A percentile compares a stretch with the other conserved stretches of the same genome.
Evolutionary conservation across 371 early-diverging fungal genomes (phyloP).

Genomic region (Mortierella sp.): DNA sequence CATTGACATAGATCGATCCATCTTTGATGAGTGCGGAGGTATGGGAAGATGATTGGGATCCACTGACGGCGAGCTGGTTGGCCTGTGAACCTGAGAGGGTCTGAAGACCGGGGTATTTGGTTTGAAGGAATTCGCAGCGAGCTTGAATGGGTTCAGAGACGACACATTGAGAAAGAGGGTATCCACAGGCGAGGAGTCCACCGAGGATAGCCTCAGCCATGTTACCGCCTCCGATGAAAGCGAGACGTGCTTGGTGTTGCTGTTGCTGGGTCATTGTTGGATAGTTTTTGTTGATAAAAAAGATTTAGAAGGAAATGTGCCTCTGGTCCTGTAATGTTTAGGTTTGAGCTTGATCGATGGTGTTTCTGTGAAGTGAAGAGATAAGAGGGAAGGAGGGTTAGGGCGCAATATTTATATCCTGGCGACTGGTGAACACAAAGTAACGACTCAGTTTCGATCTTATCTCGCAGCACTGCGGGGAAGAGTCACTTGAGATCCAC

Average conservation of each 20-base stretch:
- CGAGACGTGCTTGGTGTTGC: conserved; percentile 58
- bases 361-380: too few relatives aligned
- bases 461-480: neutral
- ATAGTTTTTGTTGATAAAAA: neutral
- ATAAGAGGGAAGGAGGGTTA: too few relatives aligned
- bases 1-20: conserved; percentile 38
- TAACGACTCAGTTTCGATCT: neutral
- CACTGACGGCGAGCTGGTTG: conserved; percentile 61
- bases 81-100: conserved; percentile 55
- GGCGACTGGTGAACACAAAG: neutral
- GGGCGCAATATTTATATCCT: neutral
- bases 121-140: conserved; percentile 74
- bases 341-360: too few relatives aligned
- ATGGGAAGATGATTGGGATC: conserved; percentile 15
- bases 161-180: conserved; percentile 72
- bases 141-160: conserved; percentile 88
- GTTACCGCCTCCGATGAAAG: conserved; percentile 94
- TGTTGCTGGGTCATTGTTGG: conserved; percentile 37
- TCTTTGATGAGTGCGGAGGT: conserved; percentile 25
- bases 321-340: too few relatives aligned
- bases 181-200: conserved; percentile 84
- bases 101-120: conserved; percentile 67
- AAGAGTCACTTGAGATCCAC: neutral
- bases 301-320: too few relatives aligned
- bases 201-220: conserved; percentile 95